Conservation (phyloP, 2,329 filamentous ascomycete species). For the Fusarium subtropicale region DNA sequence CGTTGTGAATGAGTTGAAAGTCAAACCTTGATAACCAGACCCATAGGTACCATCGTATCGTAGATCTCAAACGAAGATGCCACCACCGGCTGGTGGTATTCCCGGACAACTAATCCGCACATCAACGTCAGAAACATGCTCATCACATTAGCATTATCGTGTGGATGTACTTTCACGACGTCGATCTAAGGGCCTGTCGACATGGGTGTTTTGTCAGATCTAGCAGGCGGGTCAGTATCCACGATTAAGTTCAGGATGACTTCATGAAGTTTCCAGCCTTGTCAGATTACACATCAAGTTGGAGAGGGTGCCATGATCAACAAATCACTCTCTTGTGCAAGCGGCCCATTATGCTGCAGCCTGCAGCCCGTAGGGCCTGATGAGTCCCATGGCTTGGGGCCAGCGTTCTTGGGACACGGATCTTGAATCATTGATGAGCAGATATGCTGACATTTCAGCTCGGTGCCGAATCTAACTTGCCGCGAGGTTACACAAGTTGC, state of each 20-base stretch:
- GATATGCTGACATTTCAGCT: not conserved
- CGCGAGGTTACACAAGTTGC: not conserved
- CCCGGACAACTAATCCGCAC: constrained; percentile 12
- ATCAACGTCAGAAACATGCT: constrained; percentile 29
- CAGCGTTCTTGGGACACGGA: constrained; percentile 15
- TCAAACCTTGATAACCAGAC: not conserved
- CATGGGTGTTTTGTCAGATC: not conserved
- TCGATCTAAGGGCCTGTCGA: constrained; percentile 1
- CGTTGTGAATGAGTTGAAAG: constrained; percentile 16
- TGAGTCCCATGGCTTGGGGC: constrained; percentile 5
- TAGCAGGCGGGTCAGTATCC: constrained; percentile 17
- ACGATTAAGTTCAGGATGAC: constrained; percentile 28
- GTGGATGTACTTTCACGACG: not conserved
- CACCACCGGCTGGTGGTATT: constrained; percentile 1
- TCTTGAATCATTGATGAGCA: constrained; percentile 7
- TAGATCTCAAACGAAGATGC: constrained; percentile 4
- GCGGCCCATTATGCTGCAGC: not conserved
- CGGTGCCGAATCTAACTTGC: constrained; percentile 1
- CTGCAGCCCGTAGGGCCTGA: not conserved
- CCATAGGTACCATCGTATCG: not conserved
- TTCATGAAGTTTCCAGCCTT: constrained; percentile 19
- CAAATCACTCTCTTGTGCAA: not conserved
- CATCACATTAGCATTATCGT: not conserved
- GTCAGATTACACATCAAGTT: constrained; percentile 3
- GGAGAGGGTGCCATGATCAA: constrained; percentile 1